Evolutionary conservation across 768 basidiomycete genomes (phyloP), one percentile per base, ranked within the genome.

Genomic region (Mycena vitilis): DNA sequence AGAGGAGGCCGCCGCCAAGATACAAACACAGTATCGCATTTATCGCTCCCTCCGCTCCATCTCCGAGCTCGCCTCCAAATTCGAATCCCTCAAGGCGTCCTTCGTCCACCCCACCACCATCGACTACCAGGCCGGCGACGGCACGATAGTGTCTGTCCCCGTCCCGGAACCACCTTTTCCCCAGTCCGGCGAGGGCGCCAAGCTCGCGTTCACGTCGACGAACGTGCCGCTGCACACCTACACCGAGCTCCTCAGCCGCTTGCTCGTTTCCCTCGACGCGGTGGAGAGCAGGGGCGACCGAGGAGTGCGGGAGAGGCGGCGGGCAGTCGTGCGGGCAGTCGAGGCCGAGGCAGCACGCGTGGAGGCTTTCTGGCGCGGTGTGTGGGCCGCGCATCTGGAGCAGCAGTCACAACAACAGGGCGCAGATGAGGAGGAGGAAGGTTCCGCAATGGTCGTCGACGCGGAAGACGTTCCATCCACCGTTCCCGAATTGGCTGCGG

Each of bases 181-280:
- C 45, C 67, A 72, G 44, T 63, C 55, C 45, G 40, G 51, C 36
- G 55, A 72, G 65, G 65, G 75, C 77, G 65, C 75, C 15, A 85
- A 85, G 74, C 84, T 94, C 42, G 87, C 88, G 5, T 94, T 84
- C 79, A 88, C 89, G 9, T 78, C 84, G 1, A 80, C 75, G 51
- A 94, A 94, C 75, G 88, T 84, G 22, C 76, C 85, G 0, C 77
- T 93, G 23, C 89, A 90, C 77, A 82, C 79, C 16, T 90, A 93
- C 76, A 79, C 83, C n/a, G 87, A 93, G 71, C 80, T 83, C 52
- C 82, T 94, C 40, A 86, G 86, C 63, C 86, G 86, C 47, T 78
- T 94, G 15, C 81, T 94, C n/a, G 83, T 86, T 53, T 83, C 83
- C 69, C 85, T 94, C 13, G 93, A 94, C 71, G 87, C 84, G 0